Percentiles rank a stretch among this genome's conserved stretches.
phyloP scores from a whole-genome alignment of 2,329 filamentous ascomycete genomes.

The Xylariomycetidae sp. region DNA sequence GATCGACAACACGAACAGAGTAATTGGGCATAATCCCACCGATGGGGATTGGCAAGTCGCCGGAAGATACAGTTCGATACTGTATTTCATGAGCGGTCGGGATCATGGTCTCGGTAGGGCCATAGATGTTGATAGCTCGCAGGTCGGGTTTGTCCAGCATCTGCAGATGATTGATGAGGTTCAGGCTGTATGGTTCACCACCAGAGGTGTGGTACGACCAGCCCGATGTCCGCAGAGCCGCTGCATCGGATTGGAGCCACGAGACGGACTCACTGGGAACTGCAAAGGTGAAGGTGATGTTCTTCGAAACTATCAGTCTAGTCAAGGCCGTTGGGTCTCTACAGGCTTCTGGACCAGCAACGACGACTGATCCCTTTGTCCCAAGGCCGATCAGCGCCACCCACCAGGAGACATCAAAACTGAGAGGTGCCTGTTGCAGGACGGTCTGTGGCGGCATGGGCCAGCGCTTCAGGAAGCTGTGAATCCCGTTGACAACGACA shows the following conservation, averaged over 20 bases:
- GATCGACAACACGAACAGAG: constrained; percentile 4
- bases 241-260: neutral
- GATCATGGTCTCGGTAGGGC: constrained; percentile 1
- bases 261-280: neutral
- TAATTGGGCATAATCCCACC: constrained; percentile 7
- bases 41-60: constrained; percentile 1
- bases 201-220: constrained; percentile 2
- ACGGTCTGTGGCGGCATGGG: neutral
- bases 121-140: neutral
- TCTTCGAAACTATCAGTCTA: neutral
- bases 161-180: neutral
- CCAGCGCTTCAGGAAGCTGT: neutral
- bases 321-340: neutral
- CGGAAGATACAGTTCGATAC: neutral
- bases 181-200: constrained; percentile 6
- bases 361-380: neutral
- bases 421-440: neutral
- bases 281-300: neutral
- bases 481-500: neutral
- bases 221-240: neutral
- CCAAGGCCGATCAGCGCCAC: neutral
- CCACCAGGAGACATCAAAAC: neutral
- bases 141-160: neutral
- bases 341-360: neutral
- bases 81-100: too few relatives aligned